Evolutionary conservation across 768 basidiomycete species (phyloP).

Genomic region (Mycena floridula): DNA sequence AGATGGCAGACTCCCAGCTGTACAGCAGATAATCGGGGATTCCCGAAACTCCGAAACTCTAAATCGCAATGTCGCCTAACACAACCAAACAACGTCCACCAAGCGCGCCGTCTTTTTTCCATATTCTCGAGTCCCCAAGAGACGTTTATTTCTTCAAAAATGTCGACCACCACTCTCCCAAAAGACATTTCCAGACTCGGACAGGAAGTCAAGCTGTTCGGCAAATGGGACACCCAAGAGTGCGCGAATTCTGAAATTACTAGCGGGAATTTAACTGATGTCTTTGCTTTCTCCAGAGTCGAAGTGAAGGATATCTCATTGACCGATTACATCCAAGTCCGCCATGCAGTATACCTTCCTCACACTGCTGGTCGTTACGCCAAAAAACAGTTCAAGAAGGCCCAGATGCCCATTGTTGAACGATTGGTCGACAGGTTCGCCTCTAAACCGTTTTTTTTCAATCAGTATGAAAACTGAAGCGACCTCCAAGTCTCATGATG

Average conservation of each 20-base stretch:
- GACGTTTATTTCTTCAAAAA: too few relatives aligned
- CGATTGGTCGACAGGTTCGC: constrained; percentile 93
- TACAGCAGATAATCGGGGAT: too few relatives aligned
- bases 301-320: constrained; percentile 99
- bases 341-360: constrained; percentile 94
- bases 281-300: constrained; percentile 46
- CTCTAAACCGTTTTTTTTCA: too few relatives aligned
- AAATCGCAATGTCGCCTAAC: too few relatives aligned
- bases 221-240: constrained; percentile 99
- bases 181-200: constrained; percentile 78
- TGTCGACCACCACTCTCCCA: constrained; percentile 71
- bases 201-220: constrained; percentile 92
- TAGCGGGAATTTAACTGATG: constrained; percentile 1
- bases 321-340: constrained; percentile 99
- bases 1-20: too few relatives aligned
- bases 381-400: constrained; percentile 99
- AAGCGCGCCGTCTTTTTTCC: too few relatives aligned
- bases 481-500: constrained; percentile 85
- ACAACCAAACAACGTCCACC: too few relatives aligned
- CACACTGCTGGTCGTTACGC: constrained; percentile 99
- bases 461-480: background rate
- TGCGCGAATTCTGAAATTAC: constrained; percentile 37
- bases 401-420: constrained; percentile 99
- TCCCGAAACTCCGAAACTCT: too few relatives aligned
- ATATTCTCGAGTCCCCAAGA: too few relatives aligned